Evolutionary conservation across 2,329 filamentous ascomycete genomes (phyloP).

Genomic region (Fusarium buxicola): DNA sequence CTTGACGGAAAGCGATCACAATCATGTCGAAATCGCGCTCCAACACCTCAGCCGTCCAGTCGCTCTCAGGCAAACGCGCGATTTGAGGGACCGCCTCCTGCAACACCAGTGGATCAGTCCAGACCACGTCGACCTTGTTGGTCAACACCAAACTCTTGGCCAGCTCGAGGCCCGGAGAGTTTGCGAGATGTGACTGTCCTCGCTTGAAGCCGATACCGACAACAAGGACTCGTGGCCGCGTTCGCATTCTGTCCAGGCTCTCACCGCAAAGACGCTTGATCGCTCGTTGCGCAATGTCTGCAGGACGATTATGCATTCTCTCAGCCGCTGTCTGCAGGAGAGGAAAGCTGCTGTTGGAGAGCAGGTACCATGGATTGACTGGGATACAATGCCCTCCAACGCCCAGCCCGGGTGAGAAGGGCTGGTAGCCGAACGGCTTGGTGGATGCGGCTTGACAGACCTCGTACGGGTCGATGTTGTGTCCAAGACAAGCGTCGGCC

Average conservation of each 20-base stretch:
- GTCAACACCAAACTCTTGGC: constrained; percentile 52
- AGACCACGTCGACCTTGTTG: constrained; percentile 55
- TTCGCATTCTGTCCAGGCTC: background rate
- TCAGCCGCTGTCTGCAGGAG: constrained; percentile 58
- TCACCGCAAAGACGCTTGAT: constrained; percentile 47
- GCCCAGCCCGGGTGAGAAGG: constrained; percentile 60
- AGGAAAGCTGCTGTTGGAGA: constrained; percentile 61
- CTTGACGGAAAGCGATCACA: constrained; percentile 57
- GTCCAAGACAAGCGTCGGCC: constrained; percentile 61
- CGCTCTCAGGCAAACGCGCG: constrained; percentile 49
- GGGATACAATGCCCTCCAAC: constrained; percentile 69
- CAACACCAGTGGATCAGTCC: constrained; percentile 58
- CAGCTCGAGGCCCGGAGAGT: constrained; percentile 60
- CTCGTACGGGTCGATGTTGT: constrained; percentile 63
- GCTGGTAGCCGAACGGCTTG: constrained; percentile 65
- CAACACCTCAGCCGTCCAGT: constrained; percentile 54
- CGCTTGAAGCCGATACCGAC: constrained; percentile 64
- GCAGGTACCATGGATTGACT: constrained; percentile 65
- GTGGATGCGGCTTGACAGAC: constrained; percentile 61
- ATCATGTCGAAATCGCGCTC: constrained; percentile 56
- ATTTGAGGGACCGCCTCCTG: constrained; percentile 57
- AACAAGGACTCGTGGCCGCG: constrained; percentile 53
- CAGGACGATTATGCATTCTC: constrained; percentile 58
- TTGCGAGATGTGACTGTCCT: constrained; percentile 60
- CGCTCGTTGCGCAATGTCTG: constrained; percentile 52